Percentiles rank a stretch among this genome's conserved stretches.
Evolutionary conservation across 2,329 filamentous ascomycete genomes (phyloP).

Genomic region (Fulvia fulva): DNA sequence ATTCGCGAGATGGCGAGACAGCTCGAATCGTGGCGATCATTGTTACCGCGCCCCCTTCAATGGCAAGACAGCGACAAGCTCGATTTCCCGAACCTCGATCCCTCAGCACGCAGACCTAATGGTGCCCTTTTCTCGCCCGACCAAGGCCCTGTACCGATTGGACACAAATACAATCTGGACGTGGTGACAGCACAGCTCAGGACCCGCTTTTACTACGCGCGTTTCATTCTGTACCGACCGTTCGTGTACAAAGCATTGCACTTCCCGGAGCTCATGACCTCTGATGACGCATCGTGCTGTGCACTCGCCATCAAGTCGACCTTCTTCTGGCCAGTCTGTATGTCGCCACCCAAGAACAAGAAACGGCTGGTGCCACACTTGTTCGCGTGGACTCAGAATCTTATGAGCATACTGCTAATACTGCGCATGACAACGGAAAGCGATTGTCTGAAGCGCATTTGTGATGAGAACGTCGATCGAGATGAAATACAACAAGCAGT

Average conservation of each 20-base stretch:
- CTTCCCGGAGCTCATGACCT: slow-evolving; percentile 51
- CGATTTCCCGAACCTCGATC: slow-evolving; percentile 37
- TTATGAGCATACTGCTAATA: slow-evolving; percentile 56
- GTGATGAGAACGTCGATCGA: slow-evolving; percentile 45
- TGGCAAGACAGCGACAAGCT: slow-evolving; percentile 55
- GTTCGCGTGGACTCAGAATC: slow-evolving; percentile 61
- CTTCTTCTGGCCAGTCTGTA: slow-evolving; percentile 58
- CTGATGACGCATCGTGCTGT: slow-evolving; percentile 53
- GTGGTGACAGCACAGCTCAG: slow-evolving; percentile 56
- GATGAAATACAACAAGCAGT: slow-evolving; percentile 51
- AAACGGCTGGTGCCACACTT: slow-evolving; percentile 57
- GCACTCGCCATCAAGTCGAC: slow-evolving; percentile 55
- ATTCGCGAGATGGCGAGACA: slow-evolving; percentile 52
- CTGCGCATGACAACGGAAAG: slow-evolving; percentile 53
- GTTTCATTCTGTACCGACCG: slow-evolving; percentile 55
- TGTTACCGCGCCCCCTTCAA: slow-evolving; percentile 53
- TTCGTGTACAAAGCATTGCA: slow-evolving; percentile 60
- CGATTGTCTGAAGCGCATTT: slow-evolving; percentile 49
- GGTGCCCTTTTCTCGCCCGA: slow-evolving; percentile 47
- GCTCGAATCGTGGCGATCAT: slow-evolving; percentile 55
- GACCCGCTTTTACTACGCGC: slow-evolving; percentile 57
- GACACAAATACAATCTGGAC: slow-evolving; percentile 53
- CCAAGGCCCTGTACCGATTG: slow-evolving; percentile 42
- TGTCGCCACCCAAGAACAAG: slow-evolving; percentile 54
- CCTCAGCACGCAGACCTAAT: slow-evolving; percentile 24